Evolutionary conservation across 2,329 filamentous ascomycete species (phyloP).

Genomic region (Sphaerulina musiva): DNA sequence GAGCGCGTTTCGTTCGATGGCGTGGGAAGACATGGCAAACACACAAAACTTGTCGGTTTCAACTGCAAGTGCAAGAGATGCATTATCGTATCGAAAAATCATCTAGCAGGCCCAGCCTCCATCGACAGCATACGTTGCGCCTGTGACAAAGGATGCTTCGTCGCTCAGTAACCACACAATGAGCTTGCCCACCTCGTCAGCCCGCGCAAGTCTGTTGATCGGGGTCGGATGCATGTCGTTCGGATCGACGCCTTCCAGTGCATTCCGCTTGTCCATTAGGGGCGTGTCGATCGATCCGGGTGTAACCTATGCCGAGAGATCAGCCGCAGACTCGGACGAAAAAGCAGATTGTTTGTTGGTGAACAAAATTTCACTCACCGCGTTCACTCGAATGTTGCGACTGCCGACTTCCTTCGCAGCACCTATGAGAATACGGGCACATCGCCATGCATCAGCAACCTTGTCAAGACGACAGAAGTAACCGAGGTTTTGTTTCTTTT

Average conservation of each 20-base stretch:
- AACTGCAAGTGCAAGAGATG: no score
- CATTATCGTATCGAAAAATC: no score
- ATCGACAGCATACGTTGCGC: slow-evolving; percentile 44
- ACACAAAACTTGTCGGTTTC: no score
- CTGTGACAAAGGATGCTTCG: slow-evolving; percentile 44
- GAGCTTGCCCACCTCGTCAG: slow-evolving; percentile 29
- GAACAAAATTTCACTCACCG: neutral
- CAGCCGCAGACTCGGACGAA: neutral
- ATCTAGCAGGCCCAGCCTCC: slow-evolving; percentile 34
- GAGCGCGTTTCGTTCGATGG: no score
- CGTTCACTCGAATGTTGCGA: slow-evolving; percentile 27
- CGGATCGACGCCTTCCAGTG: slow-evolving; percentile 25
- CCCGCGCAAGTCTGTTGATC: slow-evolving; percentile 22
- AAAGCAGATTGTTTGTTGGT: no score
- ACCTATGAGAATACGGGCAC: neutral
- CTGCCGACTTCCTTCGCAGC: slow-evolving; percentile 29
- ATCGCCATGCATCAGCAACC: no score
- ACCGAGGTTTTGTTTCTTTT: no score
- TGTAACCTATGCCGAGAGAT: neutral
- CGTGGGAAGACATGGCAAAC: no score
- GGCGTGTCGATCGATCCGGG: slow-evolving; percentile 25
- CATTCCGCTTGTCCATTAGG: slow-evolving; percentile 28
- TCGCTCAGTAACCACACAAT: slow-evolving; percentile 46
- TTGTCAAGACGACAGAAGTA: no score
- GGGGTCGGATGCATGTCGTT: slow-evolving; percentile 19